phyloP scores from a whole-genome alignment of 129 eudicot species.

The Arctium lappa region DNA sequence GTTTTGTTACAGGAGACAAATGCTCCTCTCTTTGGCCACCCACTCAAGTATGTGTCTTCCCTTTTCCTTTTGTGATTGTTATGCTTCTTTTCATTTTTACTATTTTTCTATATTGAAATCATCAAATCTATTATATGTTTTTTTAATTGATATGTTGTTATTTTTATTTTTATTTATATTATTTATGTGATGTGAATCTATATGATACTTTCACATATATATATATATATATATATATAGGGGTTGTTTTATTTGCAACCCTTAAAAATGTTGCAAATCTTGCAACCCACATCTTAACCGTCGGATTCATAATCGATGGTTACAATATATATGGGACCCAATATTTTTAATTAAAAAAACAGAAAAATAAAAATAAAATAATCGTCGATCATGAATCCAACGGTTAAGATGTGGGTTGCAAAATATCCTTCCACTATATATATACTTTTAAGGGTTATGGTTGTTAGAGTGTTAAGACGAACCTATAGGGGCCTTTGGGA shows the following conservation, averaged over 20 bases:
- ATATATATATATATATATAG: too few relatives aligned
- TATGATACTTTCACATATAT: neutral
- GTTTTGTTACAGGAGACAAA: constrained; percentile 19
- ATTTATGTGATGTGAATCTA: neutral
- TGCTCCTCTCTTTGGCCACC: constrained; percentile 7
- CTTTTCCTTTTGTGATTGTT: neutral
- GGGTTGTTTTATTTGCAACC: too few relatives aligned
- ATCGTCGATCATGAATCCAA: too few relatives aligned
- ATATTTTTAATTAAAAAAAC: too few relatives aligned
- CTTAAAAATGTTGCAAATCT: too few relatives aligned
- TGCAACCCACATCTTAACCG: too few relatives aligned
- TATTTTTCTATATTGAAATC: neutral
- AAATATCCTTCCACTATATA: too few relatives aligned
- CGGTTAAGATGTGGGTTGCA: too few relatives aligned
- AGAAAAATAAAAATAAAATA: too few relatives aligned
- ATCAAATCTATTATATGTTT: neutral
- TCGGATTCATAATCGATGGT: too few relatives aligned
- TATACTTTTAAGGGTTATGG: neutral
- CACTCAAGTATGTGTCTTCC: constrained; percentile 3
- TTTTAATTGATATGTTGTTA: neutral
- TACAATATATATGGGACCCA: too few relatives aligned
- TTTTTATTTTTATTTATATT: neutral
- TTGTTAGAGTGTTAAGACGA: neutral
- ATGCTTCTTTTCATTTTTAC: neutral
- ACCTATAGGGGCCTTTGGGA: neutral